These are phyloP conservation scores for Liquidambar formosana DNA, from an alignment of 164 flowering plant genomes.

Conservation along the genomic window DNA sequence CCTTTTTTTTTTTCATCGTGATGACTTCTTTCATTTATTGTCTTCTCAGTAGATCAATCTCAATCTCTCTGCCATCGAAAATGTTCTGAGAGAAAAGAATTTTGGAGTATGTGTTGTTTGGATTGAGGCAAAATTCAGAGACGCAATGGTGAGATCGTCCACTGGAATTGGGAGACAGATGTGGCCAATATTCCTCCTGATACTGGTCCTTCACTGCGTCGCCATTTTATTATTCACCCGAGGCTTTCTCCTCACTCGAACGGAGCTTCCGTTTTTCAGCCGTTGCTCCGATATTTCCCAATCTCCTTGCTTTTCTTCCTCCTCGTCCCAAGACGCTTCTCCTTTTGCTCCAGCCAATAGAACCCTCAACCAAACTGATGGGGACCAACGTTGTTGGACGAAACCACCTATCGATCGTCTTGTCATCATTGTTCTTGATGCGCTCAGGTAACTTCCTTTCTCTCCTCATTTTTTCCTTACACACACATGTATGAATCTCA, in stretches of 20 bases:
- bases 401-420: conserved; percentile 73
- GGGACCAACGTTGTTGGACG: conserved; percentile 61
- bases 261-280: conserved; percentile 81
- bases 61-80: too few relatives aligned
- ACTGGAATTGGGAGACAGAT: conserved; percentile 16
- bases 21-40: too few relatives aligned
- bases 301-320: conserved; percentile 53
- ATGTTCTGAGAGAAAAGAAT: too few relatives aligned
- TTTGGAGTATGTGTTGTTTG: too few relatives aligned
- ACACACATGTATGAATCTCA: not conserved
- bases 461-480: not conserved
- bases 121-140: too few relatives aligned
- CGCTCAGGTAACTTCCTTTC: conserved; percentile 52
- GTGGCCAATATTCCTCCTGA: conserved; percentile 32
- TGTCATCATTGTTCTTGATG: conserved; percentile 84
- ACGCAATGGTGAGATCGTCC: too few relatives aligned
- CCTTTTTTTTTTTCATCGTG: too few relatives aligned
- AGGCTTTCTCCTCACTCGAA: conserved; percentile 92
- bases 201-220: conserved; percentile 51
- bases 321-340: not conserved
- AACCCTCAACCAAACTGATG: not conserved
- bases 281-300: conserved; percentile 59
- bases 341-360: not conserved
- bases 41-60: too few relatives aligned
- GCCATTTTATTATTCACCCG: conserved; percentile 73